Percentiles rank a stretch among this genome's conserved stretches.
phyloP scores from a whole-genome alignment of 257 asterid species.

The Forsythia viridissima region DNA sequence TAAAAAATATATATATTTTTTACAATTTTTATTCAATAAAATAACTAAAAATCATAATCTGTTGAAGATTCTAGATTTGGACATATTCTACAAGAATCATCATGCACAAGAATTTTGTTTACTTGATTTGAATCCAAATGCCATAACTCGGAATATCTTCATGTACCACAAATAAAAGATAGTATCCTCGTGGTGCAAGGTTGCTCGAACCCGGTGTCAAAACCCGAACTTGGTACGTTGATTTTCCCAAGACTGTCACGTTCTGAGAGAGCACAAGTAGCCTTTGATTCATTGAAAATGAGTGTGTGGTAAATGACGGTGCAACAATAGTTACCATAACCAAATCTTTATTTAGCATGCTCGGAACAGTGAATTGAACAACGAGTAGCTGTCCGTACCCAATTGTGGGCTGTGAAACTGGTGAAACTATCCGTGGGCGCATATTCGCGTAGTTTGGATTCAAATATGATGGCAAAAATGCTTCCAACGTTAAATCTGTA shows the following conservation, averaged over 20 bases:
- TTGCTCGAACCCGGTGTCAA: conserved; percentile 8
- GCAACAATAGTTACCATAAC: conserved; percentile 29
- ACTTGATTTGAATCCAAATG: conserved; percentile 15
- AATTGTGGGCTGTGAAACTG: background rate
- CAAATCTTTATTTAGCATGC: background rate
- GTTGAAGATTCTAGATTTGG: background rate
- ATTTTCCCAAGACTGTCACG: background rate
- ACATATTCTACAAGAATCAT: background rate
- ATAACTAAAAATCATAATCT: background rate
- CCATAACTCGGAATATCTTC: conserved; percentile 12
- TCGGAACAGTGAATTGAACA: conserved; percentile 6
- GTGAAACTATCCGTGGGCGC: conserved; percentile 22
- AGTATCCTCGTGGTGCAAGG: conserved; percentile 15
- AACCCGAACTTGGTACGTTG: background rate
- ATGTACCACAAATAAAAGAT: conserved; percentile 23
- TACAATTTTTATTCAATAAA: background rate
- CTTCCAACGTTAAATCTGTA: conserved; percentile 27
- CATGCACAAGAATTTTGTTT: background rate
- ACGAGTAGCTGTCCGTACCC: conserved; percentile 1
- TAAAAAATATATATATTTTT: too few species aligned
- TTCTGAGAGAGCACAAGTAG: conserved; percentile 22
- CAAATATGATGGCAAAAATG: conserved; percentile 29
- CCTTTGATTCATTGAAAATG: conserved; percentile 35
- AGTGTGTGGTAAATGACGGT: conserved; percentile 33
- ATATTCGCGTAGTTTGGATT: background rate